Evolutionary conservation across 176 grass and related monocot species (phyloP).

Genomic region (Triticum monococcum): DNA sequence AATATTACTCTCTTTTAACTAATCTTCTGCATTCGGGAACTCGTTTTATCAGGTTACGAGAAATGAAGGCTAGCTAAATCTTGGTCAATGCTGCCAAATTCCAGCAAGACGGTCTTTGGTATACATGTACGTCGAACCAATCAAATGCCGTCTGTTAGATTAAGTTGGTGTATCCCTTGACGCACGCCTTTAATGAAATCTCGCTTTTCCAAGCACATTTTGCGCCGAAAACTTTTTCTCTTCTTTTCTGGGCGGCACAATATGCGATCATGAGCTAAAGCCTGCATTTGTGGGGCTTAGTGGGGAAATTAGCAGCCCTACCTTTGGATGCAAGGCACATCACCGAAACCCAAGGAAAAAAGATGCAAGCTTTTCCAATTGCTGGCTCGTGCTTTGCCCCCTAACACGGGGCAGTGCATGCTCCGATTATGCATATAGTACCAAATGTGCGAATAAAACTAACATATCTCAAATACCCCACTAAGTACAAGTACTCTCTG

Average conservation of each 20-base stretch:
- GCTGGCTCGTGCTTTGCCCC: slow-evolving; percentile 47
- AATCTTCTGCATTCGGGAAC: too few species aligned
- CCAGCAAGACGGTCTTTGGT: not conserved
- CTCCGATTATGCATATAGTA: not conserved
- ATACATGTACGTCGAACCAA: not conserved
- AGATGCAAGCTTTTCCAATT: slow-evolving; percentile 4
- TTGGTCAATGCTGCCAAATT: not conserved
- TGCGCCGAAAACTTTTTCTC: slow-evolving; percentile 31
- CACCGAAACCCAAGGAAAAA: slow-evolving; percentile 41
- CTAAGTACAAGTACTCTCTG: slow-evolving; percentile 4
- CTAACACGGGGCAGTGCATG: slow-evolving; percentile 41
- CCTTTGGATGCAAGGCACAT: slow-evolving; percentile 65
- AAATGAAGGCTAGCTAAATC: not conserved
- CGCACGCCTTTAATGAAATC: not conserved
- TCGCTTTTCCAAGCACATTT: not conserved
- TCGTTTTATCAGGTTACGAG: not conserved
- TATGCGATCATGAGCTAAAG: slow-evolving; percentile 53
- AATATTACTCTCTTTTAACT: too few species aligned
- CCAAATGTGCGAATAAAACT: slow-evolving; percentile 32
- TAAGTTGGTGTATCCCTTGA: not conserved
- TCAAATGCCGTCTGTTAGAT: not conserved
- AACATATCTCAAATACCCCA: slow-evolving; percentile 33
- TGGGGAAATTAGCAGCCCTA: slow-evolving; percentile 47
- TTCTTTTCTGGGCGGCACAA: slow-evolving; percentile 40
- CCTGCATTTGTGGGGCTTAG: slow-evolving; percentile 46